phyloP scores from a whole-genome alignment of 2,329 filamentous ascomycete species.

The Aschersonia sp. region DNA sequence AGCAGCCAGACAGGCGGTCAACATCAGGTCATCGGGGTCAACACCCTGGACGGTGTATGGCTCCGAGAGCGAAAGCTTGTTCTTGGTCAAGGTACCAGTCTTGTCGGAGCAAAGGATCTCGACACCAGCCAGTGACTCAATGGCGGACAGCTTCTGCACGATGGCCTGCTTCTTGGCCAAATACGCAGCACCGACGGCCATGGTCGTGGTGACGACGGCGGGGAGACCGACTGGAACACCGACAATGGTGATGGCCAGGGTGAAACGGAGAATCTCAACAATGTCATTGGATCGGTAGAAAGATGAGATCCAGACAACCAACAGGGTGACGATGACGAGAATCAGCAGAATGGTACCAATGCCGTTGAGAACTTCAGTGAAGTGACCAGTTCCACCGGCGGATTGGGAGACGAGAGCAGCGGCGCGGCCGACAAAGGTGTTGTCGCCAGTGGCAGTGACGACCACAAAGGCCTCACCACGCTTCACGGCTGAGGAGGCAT shows the following conservation, averaged over 20 bases:
- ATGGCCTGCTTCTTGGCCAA: constrained; percentile 87
- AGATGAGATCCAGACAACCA: constrained; percentile 72
- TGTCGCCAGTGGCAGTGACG: constrained; percentile 73
- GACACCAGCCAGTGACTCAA: constrained; percentile 82
- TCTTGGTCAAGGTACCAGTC: constrained; percentile 81
- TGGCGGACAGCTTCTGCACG: constrained; percentile 82
- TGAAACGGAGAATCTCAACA: constrained; percentile 67
- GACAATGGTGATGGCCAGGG: constrained; percentile 78
- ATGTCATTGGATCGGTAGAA: constrained; percentile 82
- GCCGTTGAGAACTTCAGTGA: constrained; percentile 79
- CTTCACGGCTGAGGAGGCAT: constrained; percentile 78
- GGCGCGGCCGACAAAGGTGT: constrained; percentile 79
- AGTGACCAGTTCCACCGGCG: constrained; percentile 62
- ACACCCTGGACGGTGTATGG: constrained; percentile 73
- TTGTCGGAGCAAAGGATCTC: constrained; percentile 84
- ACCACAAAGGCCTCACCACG: constrained; percentile 77
- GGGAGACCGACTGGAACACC: constrained; percentile 89
- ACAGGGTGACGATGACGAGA: constrained; percentile 65
- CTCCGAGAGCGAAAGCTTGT: constrained; percentile 78
- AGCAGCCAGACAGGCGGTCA: constrained; percentile 78
- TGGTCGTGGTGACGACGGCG: constrained; percentile 84
- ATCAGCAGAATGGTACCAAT: constrained; percentile 70
- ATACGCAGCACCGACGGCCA: constrained; percentile 86
- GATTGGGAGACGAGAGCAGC: constrained; percentile 74
- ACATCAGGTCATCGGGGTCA: constrained; percentile 77